A percentile compares a stretch with the other conserved stretches of the same genome.
phyloP scores from a whole-genome alignment of 2,329 filamentous ascomycete genomes.

The Fusarium sp. region DNA sequence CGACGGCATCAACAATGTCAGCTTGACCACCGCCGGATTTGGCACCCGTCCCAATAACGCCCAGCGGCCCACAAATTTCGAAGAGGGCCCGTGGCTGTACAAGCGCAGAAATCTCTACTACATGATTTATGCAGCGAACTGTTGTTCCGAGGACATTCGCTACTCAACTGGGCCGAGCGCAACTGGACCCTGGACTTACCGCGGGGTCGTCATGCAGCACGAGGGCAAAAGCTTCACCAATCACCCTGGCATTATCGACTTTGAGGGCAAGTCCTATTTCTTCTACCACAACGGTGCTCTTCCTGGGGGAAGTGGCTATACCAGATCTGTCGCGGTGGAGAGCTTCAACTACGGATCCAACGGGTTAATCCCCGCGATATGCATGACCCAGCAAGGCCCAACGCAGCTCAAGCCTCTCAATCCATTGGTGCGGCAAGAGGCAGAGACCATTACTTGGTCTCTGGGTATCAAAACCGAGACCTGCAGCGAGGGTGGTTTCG shows the following conservation, averaged over 20 bases:
- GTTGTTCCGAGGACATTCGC: slow-evolving; percentile 19
- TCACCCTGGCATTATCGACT: slow-evolving; percentile 14
- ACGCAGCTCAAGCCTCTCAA: not conserved
- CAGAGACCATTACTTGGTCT: slow-evolving; percentile 18
- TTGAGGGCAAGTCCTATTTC: slow-evolving; percentile 14
- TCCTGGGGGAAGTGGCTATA: not conserved
- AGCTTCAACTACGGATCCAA: slow-evolving; percentile 15
- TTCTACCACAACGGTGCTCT: slow-evolving; percentile 24
- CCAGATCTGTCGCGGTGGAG: slow-evolving; percentile 6
- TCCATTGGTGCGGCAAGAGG: slow-evolving; percentile 10
- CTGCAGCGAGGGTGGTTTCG: slow-evolving; percentile 11
- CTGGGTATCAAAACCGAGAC: slow-evolving; percentile 16
- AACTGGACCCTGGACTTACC: slow-evolving; percentile 21
- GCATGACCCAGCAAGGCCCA: not conserved
- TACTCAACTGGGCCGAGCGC: slow-evolving; percentile 18
- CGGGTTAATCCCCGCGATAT: slow-evolving; percentile 2
- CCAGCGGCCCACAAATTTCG: slow-evolving; percentile 50
- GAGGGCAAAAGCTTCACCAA: slow-evolving; percentile 22
- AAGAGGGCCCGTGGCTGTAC: slow-evolving; percentile 57
- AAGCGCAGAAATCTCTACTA: slow-evolving; percentile 55
- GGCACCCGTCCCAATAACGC: slow-evolving; percentile 1
- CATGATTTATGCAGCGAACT: slow-evolving; percentile 56
- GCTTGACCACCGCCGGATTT: slow-evolving; percentile 6
- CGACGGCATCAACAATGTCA: slow-evolving; percentile 2
- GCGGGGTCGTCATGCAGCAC: not conserved